A percentile compares a stretch with the other conserved stretches of the same genome.
Conservation (phyloP, 2,329 filamentous ascomycete species). For the Paramyrothecium sp. region DNA sequence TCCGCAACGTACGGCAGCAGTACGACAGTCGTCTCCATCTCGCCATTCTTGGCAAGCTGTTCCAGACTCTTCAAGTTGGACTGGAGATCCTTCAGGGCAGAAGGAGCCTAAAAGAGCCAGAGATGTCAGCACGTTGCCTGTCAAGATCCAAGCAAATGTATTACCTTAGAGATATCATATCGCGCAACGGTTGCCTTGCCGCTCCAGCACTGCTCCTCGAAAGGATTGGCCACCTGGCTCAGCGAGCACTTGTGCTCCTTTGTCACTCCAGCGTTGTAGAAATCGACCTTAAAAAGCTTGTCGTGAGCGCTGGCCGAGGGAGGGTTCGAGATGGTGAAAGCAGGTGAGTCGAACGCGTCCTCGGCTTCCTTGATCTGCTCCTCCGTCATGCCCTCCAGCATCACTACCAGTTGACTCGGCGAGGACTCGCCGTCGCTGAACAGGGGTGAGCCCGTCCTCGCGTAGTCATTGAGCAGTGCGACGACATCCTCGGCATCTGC, state of each 20-base stretch:
- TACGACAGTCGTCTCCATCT: slow-evolving; percentile 56
- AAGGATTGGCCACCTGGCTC: slow-evolving; percentile 38
- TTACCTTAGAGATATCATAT: slow-evolving; percentile 44
- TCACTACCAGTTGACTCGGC: slow-evolving; percentile 56
- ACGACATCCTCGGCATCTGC: slow-evolving; percentile 47
- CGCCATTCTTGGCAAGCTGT: slow-evolving; percentile 43
- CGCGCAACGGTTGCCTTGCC: slow-evolving; percentile 39
- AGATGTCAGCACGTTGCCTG: slow-evolving; percentile 10
- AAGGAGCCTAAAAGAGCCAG: slow-evolving; percentile 29
- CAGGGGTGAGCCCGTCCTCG: slow-evolving; percentile 48
- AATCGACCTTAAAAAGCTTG: slow-evolving; percentile 39
- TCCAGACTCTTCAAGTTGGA: slow-evolving; percentile 43
- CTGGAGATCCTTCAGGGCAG: slow-evolving; percentile 41
- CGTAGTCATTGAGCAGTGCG: slow-evolving; percentile 58
- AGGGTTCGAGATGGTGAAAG: slow-evolving; percentile 48
- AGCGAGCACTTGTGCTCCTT: slow-evolving; percentile 35
- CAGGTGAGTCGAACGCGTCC: slow-evolving; percentile 33
- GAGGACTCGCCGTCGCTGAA: slow-evolving; percentile 38
- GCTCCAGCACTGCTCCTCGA: slow-evolving; percentile 44
- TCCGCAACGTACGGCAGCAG: slow-evolving; percentile 49
- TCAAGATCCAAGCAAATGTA: slow-evolving; percentile 1
- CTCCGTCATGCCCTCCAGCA: slow-evolving; percentile 55
- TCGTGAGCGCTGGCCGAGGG: slow-evolving; percentile 42
- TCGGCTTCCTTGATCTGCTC: slow-evolving; percentile 44
- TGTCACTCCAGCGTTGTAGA: slow-evolving; percentile 36